These are phyloP conservation scores for Zygotorulaspora sp. DNA, from an alignment of 805 yeast genomes.

Conservation along the genomic window DNA sequence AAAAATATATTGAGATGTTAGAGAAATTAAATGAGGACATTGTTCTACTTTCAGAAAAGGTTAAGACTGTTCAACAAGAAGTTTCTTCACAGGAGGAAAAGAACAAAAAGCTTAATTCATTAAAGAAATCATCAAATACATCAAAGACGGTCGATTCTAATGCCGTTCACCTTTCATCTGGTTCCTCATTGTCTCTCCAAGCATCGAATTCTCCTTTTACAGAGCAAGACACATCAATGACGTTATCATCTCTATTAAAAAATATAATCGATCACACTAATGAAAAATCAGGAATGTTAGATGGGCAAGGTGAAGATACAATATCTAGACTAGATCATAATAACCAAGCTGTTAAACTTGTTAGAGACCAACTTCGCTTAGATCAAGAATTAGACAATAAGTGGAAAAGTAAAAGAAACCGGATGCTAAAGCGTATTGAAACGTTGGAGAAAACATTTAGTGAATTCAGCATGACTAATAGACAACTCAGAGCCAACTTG, in stretches of 20 bases:
- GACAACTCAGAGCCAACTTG: constrained; percentile 21
- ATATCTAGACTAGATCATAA: constrained; percentile 23
- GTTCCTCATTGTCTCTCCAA: neutral
- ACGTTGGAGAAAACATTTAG: constrained; percentile 25
- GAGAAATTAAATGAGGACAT: constrained; percentile 12
- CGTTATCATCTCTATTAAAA: constrained; percentile 15
- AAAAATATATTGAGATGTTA: constrained; percentile 14
- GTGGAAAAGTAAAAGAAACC: constrained; percentile 24
- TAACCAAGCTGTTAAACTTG: constrained; percentile 20
- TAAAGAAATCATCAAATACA: constrained; percentile 19
- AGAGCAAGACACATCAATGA: constrained; percentile 2
- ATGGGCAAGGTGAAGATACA: constrained; percentile 25
- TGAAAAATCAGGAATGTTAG: constrained; percentile 29
- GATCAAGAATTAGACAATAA: constrained; percentile 26
- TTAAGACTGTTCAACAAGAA: constrained; percentile 20
- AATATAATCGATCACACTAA: constrained; percentile 23
- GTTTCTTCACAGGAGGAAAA: constrained; percentile 19
- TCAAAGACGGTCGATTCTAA: neutral
- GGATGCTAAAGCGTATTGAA: constrained; percentile 21
- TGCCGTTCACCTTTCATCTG: neutral
- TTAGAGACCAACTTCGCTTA: constrained; percentile 26
- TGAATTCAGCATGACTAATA: constrained; percentile 23
- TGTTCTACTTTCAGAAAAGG: constrained; percentile 8
- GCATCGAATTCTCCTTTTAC: constrained; percentile 4
- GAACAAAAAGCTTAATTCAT: constrained; percentile 24